Conservation (phyloP, 345 rosid species). For the Populus ilicifolia region DNA sequence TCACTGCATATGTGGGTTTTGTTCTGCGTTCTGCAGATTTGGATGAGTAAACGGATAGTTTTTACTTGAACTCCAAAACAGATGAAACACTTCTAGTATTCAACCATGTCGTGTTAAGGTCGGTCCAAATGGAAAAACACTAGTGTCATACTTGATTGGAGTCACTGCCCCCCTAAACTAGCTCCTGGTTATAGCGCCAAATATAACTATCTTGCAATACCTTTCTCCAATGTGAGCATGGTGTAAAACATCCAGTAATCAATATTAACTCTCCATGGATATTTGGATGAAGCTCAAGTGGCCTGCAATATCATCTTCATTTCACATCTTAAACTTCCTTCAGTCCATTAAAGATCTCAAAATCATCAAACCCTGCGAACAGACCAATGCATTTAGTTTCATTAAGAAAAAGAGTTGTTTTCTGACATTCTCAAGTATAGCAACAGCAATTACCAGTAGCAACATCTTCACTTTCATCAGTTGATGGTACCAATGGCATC, state of each 20-base stretch:
- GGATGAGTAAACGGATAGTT: too few relatives aligned
- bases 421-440: conserved; percentile 1
- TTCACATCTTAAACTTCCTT: conserved; percentile 8
- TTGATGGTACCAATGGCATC: conserved; percentile 34
- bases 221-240: neutral
- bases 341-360: conserved; percentile 54
- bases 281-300: neutral
- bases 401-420: neutral
- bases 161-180: neutral
- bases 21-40: neutral
- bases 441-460: conserved; percentile 48
- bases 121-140: neutral
- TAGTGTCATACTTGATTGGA: neutral
- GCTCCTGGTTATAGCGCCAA: neutral
- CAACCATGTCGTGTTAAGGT: neutral
- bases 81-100: neutral
- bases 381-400: conserved; percentile 6
- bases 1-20: neutral
- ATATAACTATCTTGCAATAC: neutral
- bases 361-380: conserved; percentile 72
- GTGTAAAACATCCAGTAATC: neutral
- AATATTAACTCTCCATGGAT: neutral
- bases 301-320: neutral
- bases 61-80: neutral
- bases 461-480: conserved; percentile 60